Evolutionary conservation across 108 stramenopile genomes (phyloP), one percentile per base, ranked within the genome.

Genomic region (Epithemia pelagica): DNA sequence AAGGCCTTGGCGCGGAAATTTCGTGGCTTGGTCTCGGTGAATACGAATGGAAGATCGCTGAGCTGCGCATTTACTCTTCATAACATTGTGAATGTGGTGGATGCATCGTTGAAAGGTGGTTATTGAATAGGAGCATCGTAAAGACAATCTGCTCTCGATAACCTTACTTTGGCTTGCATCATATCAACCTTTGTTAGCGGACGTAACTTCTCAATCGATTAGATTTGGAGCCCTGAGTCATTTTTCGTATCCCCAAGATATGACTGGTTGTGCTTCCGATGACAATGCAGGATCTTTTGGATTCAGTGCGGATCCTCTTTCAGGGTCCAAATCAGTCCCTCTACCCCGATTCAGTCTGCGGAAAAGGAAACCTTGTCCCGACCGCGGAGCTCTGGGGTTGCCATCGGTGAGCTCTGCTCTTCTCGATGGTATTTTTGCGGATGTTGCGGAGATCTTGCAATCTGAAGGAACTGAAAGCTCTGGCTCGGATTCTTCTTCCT

Each of bases 401-500:
- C 69, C 82, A 31, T 67, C 82, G 26, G 76, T 74, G 59, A 79
- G 79, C 58, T 83, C 82, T 0, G 82, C 66, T 24, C 79, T 83
- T 59, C 66, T 83, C 10, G 66, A 68, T 18, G 82, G 82, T 22
- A 62, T 83, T 7, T 83, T 83, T 62, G 78, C 78, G n/a, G 82
- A 83, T 51, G 75, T 83, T n/a, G 78, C 81, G 18, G 24, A 24
- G n/a, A 30, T 31, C 23, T 3, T 31, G 10, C 33, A 18, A 3
- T 32, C 22, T 2, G 64, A 64, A 46, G 21, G 3, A 29, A 61
- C 28, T 27, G 30, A 61, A 32, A 61, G n/a, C 21, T 5, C 61
- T 8, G 28, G 26, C 26, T 15, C 57, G 59, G 30, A 2, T 32
- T 27, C 30, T 21, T 26, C 23, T 3, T 30, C 62, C 37, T 8